Evolutionary conservation across 257 asterid species (phyloP), one percentile per base, ranked within the genome.

Genomic region (Salvia rosmarinus): DNA sequence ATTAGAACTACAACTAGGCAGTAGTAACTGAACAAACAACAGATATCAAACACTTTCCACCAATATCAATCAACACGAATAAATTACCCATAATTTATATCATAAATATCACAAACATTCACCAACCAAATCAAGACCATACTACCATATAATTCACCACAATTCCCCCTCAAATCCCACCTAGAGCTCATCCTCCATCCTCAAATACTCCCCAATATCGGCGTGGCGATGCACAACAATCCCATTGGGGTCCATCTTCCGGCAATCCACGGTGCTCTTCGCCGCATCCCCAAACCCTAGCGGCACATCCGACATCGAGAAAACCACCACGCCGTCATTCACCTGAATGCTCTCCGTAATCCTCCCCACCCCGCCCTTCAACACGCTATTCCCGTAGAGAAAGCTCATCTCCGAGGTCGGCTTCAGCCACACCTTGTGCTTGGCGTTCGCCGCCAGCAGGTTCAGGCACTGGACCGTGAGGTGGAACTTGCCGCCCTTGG

Each of bases 321-420:
- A 92, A 9, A 90, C 94, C 9, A 92, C 96, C 11, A 93, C 98
- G 6, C 98, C 98, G 70, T 90, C 97, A 39, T 88, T 84, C 60
- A 78, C 90, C 52, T 73, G 85, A 71, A 90, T 84, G 73, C 79
- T 88, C 93, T 92, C 96, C 4, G 98, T 94, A 50, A 90, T 87
- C 90, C 98, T 86, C 44, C 97, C 96, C 13, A 93, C 73, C 30
- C 98, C 97, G 7, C 98, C 98, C 78, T 93, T 93, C 86, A 93
- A 70, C 37, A 93, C 92, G 49, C 87, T 85, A 50, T 93, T 93
- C 6, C 98, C 98, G 12, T 93, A 90, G 79, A 90, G 57, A 21
- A 90, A 93, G 42, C 90, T 85, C 96, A 90, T 90, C 68, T 93
- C 98, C 12, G 94, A 78, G 0, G 96, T 87, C 23, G 97, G 95